Base-by-base conservation (phyloP, 345 rosid species). In the Erysimum cheiranthoides region DNA sequence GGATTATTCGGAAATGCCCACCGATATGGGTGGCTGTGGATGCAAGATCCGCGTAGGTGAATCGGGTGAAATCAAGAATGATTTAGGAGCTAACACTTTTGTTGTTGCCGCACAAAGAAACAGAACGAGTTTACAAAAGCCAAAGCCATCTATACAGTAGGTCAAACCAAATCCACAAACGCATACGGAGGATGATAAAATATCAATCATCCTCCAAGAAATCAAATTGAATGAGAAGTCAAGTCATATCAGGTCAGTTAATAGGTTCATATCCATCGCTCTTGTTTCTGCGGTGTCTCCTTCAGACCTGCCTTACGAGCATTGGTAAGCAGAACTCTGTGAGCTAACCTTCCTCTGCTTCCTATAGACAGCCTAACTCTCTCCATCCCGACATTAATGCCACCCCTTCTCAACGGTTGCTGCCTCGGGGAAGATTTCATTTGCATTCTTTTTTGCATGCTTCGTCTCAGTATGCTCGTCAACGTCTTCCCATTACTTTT, bases 361-460 rank as follows among this genome's bases (percentile, higher is more conserved):
- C 98, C 97, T 9, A 92, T 90, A 0, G 97, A 94, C 32, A 94
- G 84, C 66, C 97, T 81, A 54, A 92, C 90, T 76, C 79, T 90
- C 82, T 92, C 97, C 91, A 78, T 85, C 4, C 98, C 93, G 2
- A 94, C 95, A 75, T 86, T 92, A 65, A 94, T 87, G 8, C 95
- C 92, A 36, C 85, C 89, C 79, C 86, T 86, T 79, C 96, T 85
- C 53, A 78, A 31, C 10, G 89, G 90, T 70, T 86, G 90, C 70
- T 82, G 93, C 85, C 87, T 67, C 35, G 87, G 87, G 39, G 62
- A 21, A 9, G 90, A 1, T 68, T 75, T 75, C 46, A 3, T 68
- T 16, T 69, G 79, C 79, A 62, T 78, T 86, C 85, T 90, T 87
- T 87, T 92, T 3, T 87, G 90, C 43, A 90, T 70, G 84, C 99